phyloP scores from a whole-genome alignment of 2,329 filamentous ascomycete species.

The Bipolaris cookei region DNA sequence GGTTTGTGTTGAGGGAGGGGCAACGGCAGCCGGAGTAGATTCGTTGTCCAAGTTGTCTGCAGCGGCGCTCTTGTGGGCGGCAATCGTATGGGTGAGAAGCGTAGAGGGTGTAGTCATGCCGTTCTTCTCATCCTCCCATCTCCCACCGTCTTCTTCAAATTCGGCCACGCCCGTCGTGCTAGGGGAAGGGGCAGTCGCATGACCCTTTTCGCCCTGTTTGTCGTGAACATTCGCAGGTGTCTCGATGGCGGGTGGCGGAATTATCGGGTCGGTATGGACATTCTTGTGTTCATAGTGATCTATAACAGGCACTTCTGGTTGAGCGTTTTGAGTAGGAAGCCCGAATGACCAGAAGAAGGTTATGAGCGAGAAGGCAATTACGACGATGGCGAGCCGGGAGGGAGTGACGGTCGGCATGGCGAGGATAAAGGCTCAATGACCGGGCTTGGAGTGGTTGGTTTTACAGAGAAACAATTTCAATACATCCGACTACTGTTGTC shows the following conservation, averaged over 20 bases:
- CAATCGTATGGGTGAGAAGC: slow-evolving; percentile 8
- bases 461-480: neutral
- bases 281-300: slow-evolving; percentile 33
- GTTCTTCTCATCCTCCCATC: slow-evolving; percentile 26
- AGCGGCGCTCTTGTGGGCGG: slow-evolving; percentile 8
- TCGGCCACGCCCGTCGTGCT: slow-evolving; percentile 17
- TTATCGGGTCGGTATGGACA: slow-evolving; percentile 26
- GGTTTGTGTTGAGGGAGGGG: slow-evolving; percentile 5
- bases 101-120: slow-evolving; percentile 17
- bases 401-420: slow-evolving; percentile 43
- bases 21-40: slow-evolving; percentile 1
- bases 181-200: slow-evolving; percentile 6
- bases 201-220: slow-evolving; percentile 3
- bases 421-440: slow-evolving; percentile 10
- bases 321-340: slow-evolving; percentile 27
- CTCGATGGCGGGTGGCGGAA: slow-evolving; percentile 26
- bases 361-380: slow-evolving; percentile 36
- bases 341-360: slow-evolving; percentile 44
- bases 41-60: slow-evolving; percentile 1
- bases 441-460: neutral
- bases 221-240: slow-evolving; percentile 14
- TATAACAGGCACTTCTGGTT: slow-evolving; percentile 32
- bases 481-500: neutral
- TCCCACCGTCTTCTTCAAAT: slow-evolving; percentile 28
- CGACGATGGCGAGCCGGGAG: slow-evolving; percentile 38